Conservation (phyloP, 1,284 basidiomycete species). For the Heterobasidion parviporum region DNA sequence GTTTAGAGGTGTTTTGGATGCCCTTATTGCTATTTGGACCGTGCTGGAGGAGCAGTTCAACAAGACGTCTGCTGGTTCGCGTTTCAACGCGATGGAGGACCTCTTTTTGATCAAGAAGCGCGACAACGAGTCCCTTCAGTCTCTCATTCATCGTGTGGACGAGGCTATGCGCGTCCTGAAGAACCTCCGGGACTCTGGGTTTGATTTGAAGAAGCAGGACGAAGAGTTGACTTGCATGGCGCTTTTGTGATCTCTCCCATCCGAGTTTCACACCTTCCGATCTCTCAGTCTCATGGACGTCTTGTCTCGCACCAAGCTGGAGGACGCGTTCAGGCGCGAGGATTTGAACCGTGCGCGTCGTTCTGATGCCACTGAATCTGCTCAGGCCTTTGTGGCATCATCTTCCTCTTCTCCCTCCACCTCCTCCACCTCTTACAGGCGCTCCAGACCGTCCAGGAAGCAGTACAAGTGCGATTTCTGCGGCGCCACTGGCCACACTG, state of each 20-base stretch:
- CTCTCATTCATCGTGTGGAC: neutral
- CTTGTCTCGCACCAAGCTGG: neutral
- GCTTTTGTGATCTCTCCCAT: neutral
- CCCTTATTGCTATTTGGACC: neutral
- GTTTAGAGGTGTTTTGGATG: constrained; percentile 16
- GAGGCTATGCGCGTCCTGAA: neutral
- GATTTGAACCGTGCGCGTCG: neutral
- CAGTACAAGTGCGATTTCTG: too few species aligned
- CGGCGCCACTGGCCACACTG: too few species aligned
- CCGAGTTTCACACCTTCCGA: neutral
- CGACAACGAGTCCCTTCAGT: neutral
- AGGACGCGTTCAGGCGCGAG: neutral
- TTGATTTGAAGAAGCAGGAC: neutral
- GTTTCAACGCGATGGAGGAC: neutral
- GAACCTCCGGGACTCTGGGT: neutral
- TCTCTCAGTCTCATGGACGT: neutral
- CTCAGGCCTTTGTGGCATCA: neutral
- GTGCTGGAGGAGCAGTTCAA: neutral
- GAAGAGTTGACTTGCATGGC: neutral
- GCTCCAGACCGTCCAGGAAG: neutral
- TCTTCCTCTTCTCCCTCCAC: neutral
- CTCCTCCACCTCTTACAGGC: too few species aligned
- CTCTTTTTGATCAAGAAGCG: neutral
- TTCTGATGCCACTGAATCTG: too few species aligned
- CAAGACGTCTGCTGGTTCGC: neutral